Conservation (phyloP, 1,284 basidiomycete species). For the Leccinum huronense region DNA sequence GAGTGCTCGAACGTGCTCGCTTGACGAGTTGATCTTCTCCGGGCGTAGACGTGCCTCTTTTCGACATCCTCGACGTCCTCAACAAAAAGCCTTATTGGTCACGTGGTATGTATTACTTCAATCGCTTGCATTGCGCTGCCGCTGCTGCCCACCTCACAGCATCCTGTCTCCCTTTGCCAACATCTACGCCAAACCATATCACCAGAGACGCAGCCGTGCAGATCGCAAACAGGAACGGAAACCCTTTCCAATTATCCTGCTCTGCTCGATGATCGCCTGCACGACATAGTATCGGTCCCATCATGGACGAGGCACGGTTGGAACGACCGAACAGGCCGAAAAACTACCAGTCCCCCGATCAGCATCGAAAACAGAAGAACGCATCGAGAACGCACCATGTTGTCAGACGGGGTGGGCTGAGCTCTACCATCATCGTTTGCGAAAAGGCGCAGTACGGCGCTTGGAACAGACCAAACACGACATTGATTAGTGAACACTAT, state of each 20-base stretch:
- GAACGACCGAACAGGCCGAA: slow-evolving; percentile 82
- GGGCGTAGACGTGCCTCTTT: slow-evolving; percentile 59
- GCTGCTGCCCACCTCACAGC: slow-evolving; percentile 60
- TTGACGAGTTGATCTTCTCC: slow-evolving; percentile 45
- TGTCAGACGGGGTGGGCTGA: slow-evolving; percentile 78
- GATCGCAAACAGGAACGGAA: slow-evolving; percentile 79
- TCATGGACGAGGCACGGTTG: slow-evolving; percentile 78
- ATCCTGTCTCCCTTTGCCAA: slow-evolving; percentile 38
- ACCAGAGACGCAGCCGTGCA: slow-evolving; percentile 58
- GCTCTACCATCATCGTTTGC: slow-evolving; percentile 86
- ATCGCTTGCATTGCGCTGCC: slow-evolving; percentile 18
- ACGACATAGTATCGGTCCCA: slow-evolving; percentile 79
- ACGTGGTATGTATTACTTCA: slow-evolving; percentile 5
- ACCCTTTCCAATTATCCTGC: slow-evolving; percentile 74
- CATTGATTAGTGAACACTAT: slow-evolving; percentile 16
- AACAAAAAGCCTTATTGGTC: slow-evolving; percentile 1
- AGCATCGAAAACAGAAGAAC: not conserved
- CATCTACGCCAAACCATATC: slow-evolving; percentile 5
- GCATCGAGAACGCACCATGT: slow-evolving; percentile 52
- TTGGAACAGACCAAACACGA: slow-evolving; percentile 53
- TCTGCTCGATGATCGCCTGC: slow-evolving; percentile 72
- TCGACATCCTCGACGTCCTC: slow-evolving; percentile 53
- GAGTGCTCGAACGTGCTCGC: too few species aligned
- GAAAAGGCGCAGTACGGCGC: slow-evolving; percentile 85
- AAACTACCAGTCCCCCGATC: slow-evolving; percentile 44